Base-by-base conservation (phyloP, 1,139 yeast genomes). In the Blastobotrys elegans region DNA sequence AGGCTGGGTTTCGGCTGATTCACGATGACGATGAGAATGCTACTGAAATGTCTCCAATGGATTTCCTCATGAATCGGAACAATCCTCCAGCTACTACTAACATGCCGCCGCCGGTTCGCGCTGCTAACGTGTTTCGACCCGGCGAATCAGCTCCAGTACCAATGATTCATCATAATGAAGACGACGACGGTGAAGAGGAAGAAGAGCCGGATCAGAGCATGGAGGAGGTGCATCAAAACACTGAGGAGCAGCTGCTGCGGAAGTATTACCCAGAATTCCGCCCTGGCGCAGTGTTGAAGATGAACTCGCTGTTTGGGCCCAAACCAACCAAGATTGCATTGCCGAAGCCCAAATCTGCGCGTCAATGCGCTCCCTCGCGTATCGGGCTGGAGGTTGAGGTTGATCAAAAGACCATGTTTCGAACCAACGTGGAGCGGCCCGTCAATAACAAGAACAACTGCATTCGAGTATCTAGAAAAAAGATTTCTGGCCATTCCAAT, bases 241-340 rank as follows among this genome's bases (percentile, higher is more conserved):
- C 8, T 24, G 53, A 36, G 45, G 53, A 66, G 55, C 54, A 62
- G 60, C 50, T 56, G 53, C 49, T 70, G 29, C 48, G 55, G 35
- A 53, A 56, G 33, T 79, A 78, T 58, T 86, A 75, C 59, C 95
- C 96, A 0, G 72, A 77, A 2, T 87, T 82, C 62, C 70, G 73
- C 43, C 70, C 70, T 14, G 73, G 77, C 34, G 72, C 75, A 41
- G 76, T 83, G 1, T 71, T 84, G 58, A 78, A 80, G 56, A 80
- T 84, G 75, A 87, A 84, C 61, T 65, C 77, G 5, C 69, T 85
- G 43, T 84, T 84, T 58, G 79, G 84, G 3, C 80, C 88, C 1
- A 72, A 74, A 21, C 85, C 90, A 0, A 66, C 70, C 27, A 75
- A 73, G 49, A 77, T 76, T 55, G 67, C 69, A 31, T 78, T 73